A percentile compares a stretch with the other conserved stretches of the same genome.
Conservation (phyloP, 2,329 filamentous ascomycete genomes). For the Cercospora citrullina region DNA sequence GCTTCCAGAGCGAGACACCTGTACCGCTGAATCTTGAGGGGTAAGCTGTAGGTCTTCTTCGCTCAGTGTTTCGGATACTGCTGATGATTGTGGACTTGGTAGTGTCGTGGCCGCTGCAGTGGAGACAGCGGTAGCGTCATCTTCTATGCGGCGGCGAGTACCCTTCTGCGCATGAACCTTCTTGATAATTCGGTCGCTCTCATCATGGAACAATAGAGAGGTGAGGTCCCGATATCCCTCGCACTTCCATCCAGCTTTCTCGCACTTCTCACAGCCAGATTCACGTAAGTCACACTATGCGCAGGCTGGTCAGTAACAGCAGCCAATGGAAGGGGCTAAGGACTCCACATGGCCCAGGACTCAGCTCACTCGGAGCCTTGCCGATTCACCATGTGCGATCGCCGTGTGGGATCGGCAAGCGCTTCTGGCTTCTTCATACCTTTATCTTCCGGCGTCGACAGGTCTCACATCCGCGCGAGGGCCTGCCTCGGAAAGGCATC, state of each 20-base stretch:
- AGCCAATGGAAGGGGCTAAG: constrained; percentile 8
- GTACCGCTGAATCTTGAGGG: background rate
- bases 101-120: background rate
- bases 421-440: constrained; percentile 15
- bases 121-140: background rate
- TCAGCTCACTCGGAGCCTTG: background rate
- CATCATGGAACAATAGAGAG: constrained; percentile 22
- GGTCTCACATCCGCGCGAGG: constrained; percentile 25
- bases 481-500: constrained; percentile 23
- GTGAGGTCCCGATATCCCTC: constrained; percentile 21
- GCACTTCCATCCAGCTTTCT: constrained; percentile 23
- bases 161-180: constrained; percentile 20
- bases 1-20: background rate
- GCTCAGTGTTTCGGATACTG: background rate
- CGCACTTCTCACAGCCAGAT: constrained; percentile 21
- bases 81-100: background rate
- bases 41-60: background rate
- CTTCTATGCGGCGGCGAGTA: constrained; percentile 15
- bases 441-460: constrained; percentile 30
- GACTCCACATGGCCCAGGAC: background rate
- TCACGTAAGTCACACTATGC: constrained; percentile 22
- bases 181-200: constrained; percentile 18
- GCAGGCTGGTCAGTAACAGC: constrained; percentile 16
- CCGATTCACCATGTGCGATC: background rate
- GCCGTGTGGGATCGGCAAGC: background rate